Evolutionary conservation across 768 basidiomycete species (phyloP), one percentile per base, ranked within the genome.

Genomic region (Auriscalpium orientale): DNA sequence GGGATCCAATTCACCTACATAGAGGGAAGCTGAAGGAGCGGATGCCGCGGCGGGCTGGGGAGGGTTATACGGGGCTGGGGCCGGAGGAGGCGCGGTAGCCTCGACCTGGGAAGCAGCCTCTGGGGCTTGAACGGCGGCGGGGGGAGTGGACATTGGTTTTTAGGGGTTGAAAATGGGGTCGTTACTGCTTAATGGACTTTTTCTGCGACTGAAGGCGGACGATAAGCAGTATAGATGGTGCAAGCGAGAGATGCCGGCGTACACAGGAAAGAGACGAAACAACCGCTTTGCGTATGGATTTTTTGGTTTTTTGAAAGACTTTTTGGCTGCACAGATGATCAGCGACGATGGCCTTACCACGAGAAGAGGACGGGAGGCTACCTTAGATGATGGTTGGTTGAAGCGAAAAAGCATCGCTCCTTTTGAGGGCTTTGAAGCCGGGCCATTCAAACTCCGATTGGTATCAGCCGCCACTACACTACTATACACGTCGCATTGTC

Each of bases 1-100:
- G 66, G 91, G 87, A 75, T 98, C 97, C 63, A 99, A 88, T 77
- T 99, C 97, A 57, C 97, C 97, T 60, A 99, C 97, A 76, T 99
- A 99, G 66, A 99, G 90, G 57, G 94, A 97, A 21, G 91, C 91
- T 53, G 90, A 91, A 21, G 90, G 89, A 56, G 86, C 78, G 57
- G 88, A 78, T 44, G 84, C 74, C 58, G 73, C 68, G n/a, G 76
- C 66, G 36, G 84, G 74, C 56, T 75, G 70, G 56, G 79, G 78
- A 34, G 80, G 76, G 57, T 77, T 74, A 68, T 82, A 78, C 46
- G 82, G 75, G 63, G 81, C 81, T 70, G 84, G 82, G 43, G 76
- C 67, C 46, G 74, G 72, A 49, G 79, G 75, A 38, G 76, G 70
- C 57, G 80, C 71, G 56, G 74, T 64, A 55, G 77, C 73, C 62